Conservation (phyloP, 257 asterid species). For the Nicotiana tabacum region DNA sequence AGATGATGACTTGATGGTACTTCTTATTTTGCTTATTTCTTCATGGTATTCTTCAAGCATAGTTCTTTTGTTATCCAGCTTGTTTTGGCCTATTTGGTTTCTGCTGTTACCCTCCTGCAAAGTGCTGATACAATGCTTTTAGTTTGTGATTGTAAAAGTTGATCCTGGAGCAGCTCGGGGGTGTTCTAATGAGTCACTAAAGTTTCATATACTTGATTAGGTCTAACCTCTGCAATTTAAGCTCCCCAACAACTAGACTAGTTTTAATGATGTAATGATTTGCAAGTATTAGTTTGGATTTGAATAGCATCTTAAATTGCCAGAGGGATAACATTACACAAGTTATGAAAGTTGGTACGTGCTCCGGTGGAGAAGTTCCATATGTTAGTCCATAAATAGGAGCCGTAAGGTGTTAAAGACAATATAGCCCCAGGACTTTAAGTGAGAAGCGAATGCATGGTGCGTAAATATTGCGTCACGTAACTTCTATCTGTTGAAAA, state of each 20-base stretch:
- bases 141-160: neutral
- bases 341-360: neutral
- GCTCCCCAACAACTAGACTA: neutral
- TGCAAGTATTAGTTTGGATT: conserved; percentile 6
- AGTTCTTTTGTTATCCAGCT: neutral
- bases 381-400: neutral
- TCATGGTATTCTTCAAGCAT: neutral
- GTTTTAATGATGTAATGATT: neutral
- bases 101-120: neutral
- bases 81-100: neutral
- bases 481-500: neutral
- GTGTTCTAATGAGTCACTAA: neutral
- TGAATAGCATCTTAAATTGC: neutral
- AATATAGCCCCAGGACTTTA: neutral
- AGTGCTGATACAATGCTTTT: neutral
- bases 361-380: neutral
- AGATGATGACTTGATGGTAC: conserved; percentile 29
- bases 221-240: neutral
- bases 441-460: neutral
- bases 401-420: neutral
- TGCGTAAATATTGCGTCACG: neutral
- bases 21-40: conserved; percentile 9
- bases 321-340: neutral
- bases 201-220: neutral
- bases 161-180: neutral